A percentile compares a stretch with the other conserved stretches of the same genome.
Evolutionary conservation across 1,139 yeast genomes (phyloP).

Genomic region (Pichia norvegensis): DNA sequence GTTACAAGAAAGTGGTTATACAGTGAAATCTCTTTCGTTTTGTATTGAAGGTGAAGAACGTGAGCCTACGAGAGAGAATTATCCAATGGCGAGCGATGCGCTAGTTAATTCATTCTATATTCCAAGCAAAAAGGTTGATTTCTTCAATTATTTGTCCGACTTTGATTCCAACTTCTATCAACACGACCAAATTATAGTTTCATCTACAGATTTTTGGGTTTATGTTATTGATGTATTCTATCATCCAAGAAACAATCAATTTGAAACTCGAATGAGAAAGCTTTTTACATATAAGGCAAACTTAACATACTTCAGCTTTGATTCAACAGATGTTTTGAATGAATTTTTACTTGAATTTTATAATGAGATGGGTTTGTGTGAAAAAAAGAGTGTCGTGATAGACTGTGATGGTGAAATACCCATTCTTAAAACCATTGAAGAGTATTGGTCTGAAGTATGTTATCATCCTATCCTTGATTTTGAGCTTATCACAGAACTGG

Average conservation of each 20-base stretch:
- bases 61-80: slow-evolving; percentile 17
- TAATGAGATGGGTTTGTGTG: slow-evolving; percentile 22
- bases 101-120: slow-evolving; percentile 19
- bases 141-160: neutral
- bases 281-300: slow-evolving; percentile 14
- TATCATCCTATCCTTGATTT: slow-evolving; percentile 26
- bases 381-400: slow-evolving; percentile 15
- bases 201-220: slow-evolving; percentile 16
- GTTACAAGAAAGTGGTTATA: slow-evolving; percentile 19
- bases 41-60: slow-evolving; percentile 23
- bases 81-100: slow-evolving; percentile 5
- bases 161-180: neutral
- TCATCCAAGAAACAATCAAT: slow-evolving; percentile 13
- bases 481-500: slow-evolving; percentile 13
- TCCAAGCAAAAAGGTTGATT: slow-evolving; percentile 16
- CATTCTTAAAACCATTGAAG: slow-evolving; percentile 16
- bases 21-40: slow-evolving; percentile 21
- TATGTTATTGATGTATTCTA: slow-evolving; percentile 23
- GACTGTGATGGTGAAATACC: slow-evolving; percentile 11
- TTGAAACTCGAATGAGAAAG: slow-evolving; percentile 14
- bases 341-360: slow-evolving; percentile 15
- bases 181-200: slow-evolving; percentile 25
- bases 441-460: slow-evolving; percentile 14
- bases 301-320: slow-evolving; percentile 5
- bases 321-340: neutral